These are phyloP conservation scores for Solanum chiquidenum DNA, from an alignment of 257 asterid species.

Conservation along the genomic window DNA sequence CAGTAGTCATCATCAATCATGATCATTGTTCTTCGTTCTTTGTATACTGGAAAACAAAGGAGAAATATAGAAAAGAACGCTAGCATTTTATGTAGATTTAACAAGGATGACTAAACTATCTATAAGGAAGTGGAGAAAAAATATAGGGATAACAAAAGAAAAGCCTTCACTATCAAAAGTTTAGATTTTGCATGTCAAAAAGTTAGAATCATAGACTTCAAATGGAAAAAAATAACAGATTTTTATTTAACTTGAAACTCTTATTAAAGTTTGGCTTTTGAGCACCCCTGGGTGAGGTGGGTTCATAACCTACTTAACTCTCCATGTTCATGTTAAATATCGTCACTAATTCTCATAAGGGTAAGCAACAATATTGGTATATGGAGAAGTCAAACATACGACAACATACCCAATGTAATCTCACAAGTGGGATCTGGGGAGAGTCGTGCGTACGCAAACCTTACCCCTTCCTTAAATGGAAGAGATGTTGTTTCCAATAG, in stretches of 20 bases:
- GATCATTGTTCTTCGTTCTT: background rate
- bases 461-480: background rate
- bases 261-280: background rate
- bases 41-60: background rate
- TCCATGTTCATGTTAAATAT: background rate
- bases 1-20: background rate
- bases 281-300: background rate
- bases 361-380: background rate
- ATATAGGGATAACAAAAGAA: background rate
- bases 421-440: background rate
- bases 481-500: background rate
- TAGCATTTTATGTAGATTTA: background rate
- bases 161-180: background rate
- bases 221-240: background rate
- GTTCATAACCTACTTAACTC: background rate
- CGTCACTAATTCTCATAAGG: background rate
- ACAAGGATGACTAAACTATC: background rate
- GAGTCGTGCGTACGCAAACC: background rate
- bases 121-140: background rate
- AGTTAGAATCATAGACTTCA: background rate
- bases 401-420: background rate
- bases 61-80: background rate
- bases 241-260: background rate
- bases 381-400: background rate
- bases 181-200: background rate